phyloP scores from a whole-genome alignment of 306 rosid species.

The Fragaria ananassa region DNA sequence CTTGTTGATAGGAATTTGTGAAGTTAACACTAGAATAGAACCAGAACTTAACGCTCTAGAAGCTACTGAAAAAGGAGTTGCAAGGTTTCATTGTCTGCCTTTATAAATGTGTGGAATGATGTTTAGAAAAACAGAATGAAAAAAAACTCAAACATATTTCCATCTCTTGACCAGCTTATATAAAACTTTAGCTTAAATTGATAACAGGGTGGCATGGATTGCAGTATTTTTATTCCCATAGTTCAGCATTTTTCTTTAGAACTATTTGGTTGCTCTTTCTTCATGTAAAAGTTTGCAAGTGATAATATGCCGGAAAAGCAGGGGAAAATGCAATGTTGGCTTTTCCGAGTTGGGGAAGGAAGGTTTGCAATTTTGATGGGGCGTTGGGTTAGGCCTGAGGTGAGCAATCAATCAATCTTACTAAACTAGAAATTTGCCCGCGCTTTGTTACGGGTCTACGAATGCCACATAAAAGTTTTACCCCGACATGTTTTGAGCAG shows the following conservation, averaged over 20 bases:
- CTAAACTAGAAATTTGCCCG: too few relatives aligned
- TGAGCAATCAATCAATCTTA: too few relatives aligned
- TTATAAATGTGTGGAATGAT: slow-evolving; percentile 2
- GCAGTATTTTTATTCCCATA: neutral
- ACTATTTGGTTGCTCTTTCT: slow-evolving; percentile 11
- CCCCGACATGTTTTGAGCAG: too few relatives aligned
- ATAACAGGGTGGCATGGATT: neutral
- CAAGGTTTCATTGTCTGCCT: neutral
- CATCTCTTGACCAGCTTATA: neutral
- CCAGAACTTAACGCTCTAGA: slow-evolving; percentile 4
- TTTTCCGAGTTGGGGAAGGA: neutral
- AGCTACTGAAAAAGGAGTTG: slow-evolving; percentile 14
- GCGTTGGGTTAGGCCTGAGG: too few relatives aligned
- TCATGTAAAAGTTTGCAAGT: slow-evolving; percentile 25
- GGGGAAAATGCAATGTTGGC: slow-evolving; percentile 14
- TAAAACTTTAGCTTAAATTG: neutral
- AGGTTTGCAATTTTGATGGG: neutral
- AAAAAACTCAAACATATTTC: neutral
- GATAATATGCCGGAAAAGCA: slow-evolving; percentile 12
- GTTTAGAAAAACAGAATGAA: slow-evolving; percentile 8
- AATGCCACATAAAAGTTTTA: too few relatives aligned
- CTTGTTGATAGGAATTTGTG: neutral
- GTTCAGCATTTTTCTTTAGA: neutral
- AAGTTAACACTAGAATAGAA: neutral
- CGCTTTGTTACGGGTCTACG: too few relatives aligned